Base-by-base conservation (phyloP, 495 filamentous ascomycete genomes). In the Copromyces sp. region DNA sequence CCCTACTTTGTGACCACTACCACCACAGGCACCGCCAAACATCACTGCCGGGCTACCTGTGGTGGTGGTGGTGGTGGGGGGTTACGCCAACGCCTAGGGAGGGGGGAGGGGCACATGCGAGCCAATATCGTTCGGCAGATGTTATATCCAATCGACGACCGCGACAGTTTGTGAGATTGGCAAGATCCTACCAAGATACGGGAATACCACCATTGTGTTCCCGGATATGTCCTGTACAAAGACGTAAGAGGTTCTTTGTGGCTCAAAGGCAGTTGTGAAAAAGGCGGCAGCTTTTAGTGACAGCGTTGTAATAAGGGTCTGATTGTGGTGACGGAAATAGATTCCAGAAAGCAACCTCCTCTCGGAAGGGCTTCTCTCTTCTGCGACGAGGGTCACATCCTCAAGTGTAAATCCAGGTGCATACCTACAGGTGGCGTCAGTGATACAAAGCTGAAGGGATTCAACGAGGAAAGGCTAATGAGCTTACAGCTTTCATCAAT, bases 81-180 rank as follows among this genome's bases (percentile, higher is more conserved):
- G 38, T 20, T 65, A 47, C 24, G n/a, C 40, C 29, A 65, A 69
- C 38, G 38, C n/a, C 40, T 68, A 70, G 71, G 72, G 77, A 73
- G 75, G 73, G 77, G 53, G 78, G 75, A 74, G 75, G 72, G 72
- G 75, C 39, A 71, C 40, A 69, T 44, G 29, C 47, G 42, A 73
- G 70, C 45, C 68, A 74, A 71, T 73, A 59, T 72, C 72, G 70
- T 73, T 80, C 78, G 78, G 78, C 78, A 80, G 77, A 80, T 80
- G 78, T 77, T 65, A 74, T 42, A 71, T 79, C 78, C 78, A 80
- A 80, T 80, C 72, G 77, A 3, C 41, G 14, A 16, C 74, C 35
- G 42, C 72, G 35, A 65, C 53, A 35, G 24, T 35, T 65, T 65
- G 29, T 14, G 3, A 61, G 53, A 8, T 16, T 61, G 53, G 29